These are phyloP conservation scores for Cercophora newfieldiana DNA, from an alignment of 495 filamentous ascomycete genomes.

Conservation along the genomic window DNA sequence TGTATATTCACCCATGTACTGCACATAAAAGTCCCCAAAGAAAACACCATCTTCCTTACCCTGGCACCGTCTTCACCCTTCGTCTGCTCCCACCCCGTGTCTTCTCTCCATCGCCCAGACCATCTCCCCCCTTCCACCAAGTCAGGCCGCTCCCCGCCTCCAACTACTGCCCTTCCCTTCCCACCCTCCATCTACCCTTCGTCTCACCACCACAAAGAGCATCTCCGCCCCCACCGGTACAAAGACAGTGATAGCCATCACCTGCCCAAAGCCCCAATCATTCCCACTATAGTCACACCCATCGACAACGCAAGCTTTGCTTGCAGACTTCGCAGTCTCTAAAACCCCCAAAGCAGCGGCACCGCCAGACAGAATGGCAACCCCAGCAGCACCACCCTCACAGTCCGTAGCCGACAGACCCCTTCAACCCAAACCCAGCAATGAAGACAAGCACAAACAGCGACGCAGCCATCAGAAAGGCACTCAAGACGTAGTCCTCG, in stretches of 20 bases:
- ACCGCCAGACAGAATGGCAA: constrained; percentile 23
- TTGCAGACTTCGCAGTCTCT: constrained; percentile 30
- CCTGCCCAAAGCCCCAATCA: constrained; percentile 42
- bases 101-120: too few species aligned
- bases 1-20: too few species aligned
- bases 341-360: constrained; percentile 34
- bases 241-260: constrained; percentile 37
- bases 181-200: neutral
- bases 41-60: too few species aligned
- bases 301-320: constrained; percentile 22
- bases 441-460: constrained; percentile 4
- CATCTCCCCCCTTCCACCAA: too few species aligned
- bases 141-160: too few species aligned
- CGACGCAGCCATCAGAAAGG: constrained; percentile 1
- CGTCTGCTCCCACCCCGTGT: too few species aligned
- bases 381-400: constrained; percentile 2
- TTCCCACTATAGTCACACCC: constrained; percentile 21
- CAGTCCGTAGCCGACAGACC: neutral
- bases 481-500: neutral
- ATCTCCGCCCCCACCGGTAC: constrained; percentile 34
- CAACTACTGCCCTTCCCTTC: neutral
- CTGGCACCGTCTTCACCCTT: too few species aligned
- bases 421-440: neutral
- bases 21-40: too few species aligned
- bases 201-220: constrained; percentile 1